These are phyloP conservation scores for Boletus putidus DNA, from an alignment of 1,284 basidiomycete species.

Conservation along the genomic window DNA sequence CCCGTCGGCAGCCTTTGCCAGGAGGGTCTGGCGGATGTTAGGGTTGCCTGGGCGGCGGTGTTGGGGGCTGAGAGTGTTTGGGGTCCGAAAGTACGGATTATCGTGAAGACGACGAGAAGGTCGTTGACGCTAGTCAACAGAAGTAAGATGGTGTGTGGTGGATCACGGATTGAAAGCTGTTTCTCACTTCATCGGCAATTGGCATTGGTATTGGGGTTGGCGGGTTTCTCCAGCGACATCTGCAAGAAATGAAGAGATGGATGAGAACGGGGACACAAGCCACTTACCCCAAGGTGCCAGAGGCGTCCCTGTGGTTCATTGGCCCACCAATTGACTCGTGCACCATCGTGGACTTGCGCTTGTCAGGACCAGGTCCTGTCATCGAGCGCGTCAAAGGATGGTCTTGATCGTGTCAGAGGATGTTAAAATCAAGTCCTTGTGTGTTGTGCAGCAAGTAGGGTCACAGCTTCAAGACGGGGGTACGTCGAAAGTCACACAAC, in stretches of 20 bases:
- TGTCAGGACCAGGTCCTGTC: constrained; percentile 12
- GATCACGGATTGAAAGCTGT: neutral
- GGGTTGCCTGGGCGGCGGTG: constrained; percentile 27
- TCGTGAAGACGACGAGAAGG: constrained; percentile 9
- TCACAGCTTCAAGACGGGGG: neutral
- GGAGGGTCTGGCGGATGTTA: constrained; percentile 26
- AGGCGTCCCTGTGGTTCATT: constrained; percentile 37
- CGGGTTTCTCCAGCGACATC: constrained; percentile 22
- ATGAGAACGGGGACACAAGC: neutral
- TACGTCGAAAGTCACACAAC: too few species aligned
- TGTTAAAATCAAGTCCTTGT: constrained; percentile 3
- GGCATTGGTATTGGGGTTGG: constrained; percentile 31
- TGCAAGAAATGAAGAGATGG: constrained; percentile 13
- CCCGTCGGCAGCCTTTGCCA: constrained; percentile 12
- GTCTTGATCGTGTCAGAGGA: constrained; percentile 18
- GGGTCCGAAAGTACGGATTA: constrained; percentile 24
- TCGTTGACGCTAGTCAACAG: neutral
- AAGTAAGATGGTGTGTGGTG: neutral
- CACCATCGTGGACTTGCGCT: constrained; percentile 12
- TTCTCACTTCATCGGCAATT: constrained; percentile 21
- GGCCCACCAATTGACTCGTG: constrained; percentile 15
- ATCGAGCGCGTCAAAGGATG: constrained; percentile 12
- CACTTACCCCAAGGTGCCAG: constrained; percentile 27
- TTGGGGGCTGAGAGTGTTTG: constrained; percentile 3
- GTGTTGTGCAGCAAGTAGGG: constrained; percentile 4